Evolutionary conservation across 192 early-diverging fungal species (phyloP).

Genomic region (Backusella circina): DNA sequence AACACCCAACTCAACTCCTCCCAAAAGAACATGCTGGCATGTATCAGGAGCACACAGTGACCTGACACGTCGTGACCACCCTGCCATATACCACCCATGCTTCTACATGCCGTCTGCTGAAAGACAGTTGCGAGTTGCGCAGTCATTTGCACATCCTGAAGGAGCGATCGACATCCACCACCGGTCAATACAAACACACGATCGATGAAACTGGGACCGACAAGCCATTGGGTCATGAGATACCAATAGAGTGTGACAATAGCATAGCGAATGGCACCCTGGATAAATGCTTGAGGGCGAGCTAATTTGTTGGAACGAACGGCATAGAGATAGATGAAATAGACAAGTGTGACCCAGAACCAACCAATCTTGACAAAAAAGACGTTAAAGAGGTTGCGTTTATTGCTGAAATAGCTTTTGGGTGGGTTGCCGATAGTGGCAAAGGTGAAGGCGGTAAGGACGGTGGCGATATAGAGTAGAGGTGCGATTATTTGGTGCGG

Average conservation of each 20-base stretch:
- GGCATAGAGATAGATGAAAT: constrained; percentile 44
- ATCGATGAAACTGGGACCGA: constrained; percentile 80
- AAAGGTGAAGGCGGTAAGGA: constrained; percentile 9
- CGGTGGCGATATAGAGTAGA: constrained; percentile 12
- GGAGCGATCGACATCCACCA: constrained; percentile 49
- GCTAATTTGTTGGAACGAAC: constrained; percentile 30
- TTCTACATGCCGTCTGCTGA: constrained; percentile 30
- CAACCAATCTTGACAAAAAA: constrained; percentile 83
- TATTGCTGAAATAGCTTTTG: constrained; percentile 55
- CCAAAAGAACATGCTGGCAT: constrained; percentile 68
- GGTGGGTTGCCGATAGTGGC: constrained; percentile 11
- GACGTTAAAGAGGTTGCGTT: constrained; percentile 72
- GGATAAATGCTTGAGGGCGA: constrained; percentile 15
- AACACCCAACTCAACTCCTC: constrained; percentile 57
- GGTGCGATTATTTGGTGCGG: constrained; percentile 19
- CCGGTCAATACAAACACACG: constrained; percentile 71
- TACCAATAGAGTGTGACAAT: constrained; percentile 82
- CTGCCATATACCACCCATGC: constrained; percentile 63
- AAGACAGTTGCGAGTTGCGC: constrained; percentile 19
- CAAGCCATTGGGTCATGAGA: constrained; percentile 79
- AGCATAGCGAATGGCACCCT: constrained; percentile 44
- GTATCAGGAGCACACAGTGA: constrained; percentile 81
- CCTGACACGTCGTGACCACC: constrained; percentile 87
- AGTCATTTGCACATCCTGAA: background rate
- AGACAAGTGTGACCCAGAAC: constrained; percentile 80